These are phyloP conservation scores for Ambispora gerdemannii DNA, from an alignment of 192 early-diverging fungal species.

Conservation along the genomic window DNA sequence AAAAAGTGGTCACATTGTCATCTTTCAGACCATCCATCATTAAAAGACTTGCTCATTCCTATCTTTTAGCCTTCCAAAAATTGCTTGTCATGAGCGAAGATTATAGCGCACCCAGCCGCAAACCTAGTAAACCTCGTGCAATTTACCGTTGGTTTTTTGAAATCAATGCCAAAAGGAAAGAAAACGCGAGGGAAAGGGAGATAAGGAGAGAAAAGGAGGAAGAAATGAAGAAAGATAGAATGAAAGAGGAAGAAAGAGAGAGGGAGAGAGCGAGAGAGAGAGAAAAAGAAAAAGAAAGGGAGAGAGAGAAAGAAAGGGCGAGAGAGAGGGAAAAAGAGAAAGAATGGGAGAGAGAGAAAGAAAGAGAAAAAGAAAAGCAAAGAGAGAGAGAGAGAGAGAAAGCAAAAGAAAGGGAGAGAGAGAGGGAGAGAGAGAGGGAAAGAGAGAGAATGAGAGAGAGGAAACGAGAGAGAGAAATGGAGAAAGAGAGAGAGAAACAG, in stretches of 20 bases:
- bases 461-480: background rate
- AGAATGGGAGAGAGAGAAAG: background rate
- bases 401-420: background rate
- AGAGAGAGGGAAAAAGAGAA: background rate
- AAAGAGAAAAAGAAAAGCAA: background rate
- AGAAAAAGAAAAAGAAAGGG: conserved; percentile 24
- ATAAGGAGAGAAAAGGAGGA: no score
- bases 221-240: background rate
- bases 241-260: conserved; percentile 15
- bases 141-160: no score
- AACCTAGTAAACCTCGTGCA: no score
- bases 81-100: no score
- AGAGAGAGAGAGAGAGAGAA: background rate
- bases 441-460: background rate
- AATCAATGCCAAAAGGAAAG: no score
- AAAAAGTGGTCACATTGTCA: no score
- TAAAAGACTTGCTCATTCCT: no score
- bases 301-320: background rate
- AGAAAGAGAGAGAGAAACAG: background rate
- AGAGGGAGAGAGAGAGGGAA: background rate
- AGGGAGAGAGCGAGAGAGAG: background rate
- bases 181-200: no score
- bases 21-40: no score
- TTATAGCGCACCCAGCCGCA: no score
- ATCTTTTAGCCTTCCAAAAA: no score